These are phyloP conservation scores for Brasenia schreberi DNA, from an alignment of 164 flowering plant genomes.

Conservation along the genomic window DNA sequence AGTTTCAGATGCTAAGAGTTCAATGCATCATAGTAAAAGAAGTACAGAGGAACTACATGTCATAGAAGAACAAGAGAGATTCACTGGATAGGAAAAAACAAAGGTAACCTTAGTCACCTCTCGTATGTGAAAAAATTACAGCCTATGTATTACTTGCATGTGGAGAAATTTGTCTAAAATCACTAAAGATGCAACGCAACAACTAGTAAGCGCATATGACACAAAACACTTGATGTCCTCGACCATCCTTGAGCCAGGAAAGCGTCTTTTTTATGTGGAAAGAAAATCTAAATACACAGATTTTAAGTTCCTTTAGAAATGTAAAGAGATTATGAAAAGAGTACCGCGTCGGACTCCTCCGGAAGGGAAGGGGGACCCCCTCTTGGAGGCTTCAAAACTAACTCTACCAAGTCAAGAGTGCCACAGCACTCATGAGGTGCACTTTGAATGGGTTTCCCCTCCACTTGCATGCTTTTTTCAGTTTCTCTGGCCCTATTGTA, in stretches of 20 bases:
- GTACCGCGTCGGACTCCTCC: slow-evolving; percentile 76
- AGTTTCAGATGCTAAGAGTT: too few relatives aligned
- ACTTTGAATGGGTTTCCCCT: slow-evolving; percentile 8
- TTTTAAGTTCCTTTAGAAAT: not conserved
- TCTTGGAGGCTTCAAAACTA: slow-evolving; percentile 55
- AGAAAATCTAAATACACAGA: not conserved
- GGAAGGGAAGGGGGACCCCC: slow-evolving; percentile 82
- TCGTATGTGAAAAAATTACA: too few relatives aligned
- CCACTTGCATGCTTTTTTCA: slow-evolving; percentile 7
- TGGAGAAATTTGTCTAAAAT: too few relatives aligned
- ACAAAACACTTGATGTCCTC: too few relatives aligned
- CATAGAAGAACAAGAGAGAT: too few relatives aligned
- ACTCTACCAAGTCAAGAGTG: slow-evolving; percentile 63
- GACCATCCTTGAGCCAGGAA: not conserved
- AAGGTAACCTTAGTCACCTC: too few relatives aligned
- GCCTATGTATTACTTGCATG: too few relatives aligned
- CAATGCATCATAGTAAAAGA: too few relatives aligned
- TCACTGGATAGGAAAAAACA: too few relatives aligned
- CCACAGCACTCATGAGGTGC: slow-evolving; percentile 30
- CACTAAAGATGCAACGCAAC: too few relatives aligned
- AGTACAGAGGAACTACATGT: too few relatives aligned
- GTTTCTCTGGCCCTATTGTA: slow-evolving; percentile 9
- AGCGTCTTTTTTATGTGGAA: not conserved
- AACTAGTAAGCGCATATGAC: too few relatives aligned
- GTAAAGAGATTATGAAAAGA: not conserved